Base-by-base conservation (phyloP, 2,329 filamentous ascomycete genomes). In the Blastomyces emzantsi region DNA sequence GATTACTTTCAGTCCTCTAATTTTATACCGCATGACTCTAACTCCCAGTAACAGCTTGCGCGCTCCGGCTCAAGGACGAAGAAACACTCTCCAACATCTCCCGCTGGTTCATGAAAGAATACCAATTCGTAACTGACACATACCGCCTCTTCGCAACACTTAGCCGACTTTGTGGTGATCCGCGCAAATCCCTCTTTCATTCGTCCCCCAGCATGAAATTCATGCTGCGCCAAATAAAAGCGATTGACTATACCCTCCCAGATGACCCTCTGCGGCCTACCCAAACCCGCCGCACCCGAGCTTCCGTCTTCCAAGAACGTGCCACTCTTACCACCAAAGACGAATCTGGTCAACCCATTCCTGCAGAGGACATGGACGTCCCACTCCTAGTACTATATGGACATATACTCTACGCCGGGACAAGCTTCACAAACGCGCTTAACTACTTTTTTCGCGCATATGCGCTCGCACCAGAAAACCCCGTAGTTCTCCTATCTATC, bases 211-310 rank as follows among this genome's bases (percentile, higher is more conserved):
- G 88, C 25, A 92, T 96, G 75, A 97, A 97, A 74, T 96, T 90
- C 72, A 87, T 97, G 70, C 81, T 97, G 64, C 87, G 94, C 4
- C 91, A 96, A 76, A 90, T 99, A 76, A 95, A 96, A 74, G 86
- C 87, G 3, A 90, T 96, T 79, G 94, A 99, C 74, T 88, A 84
- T 66, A 80, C 89, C 2, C 79, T 88, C 55, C 79, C 76, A 2
- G 78, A 80, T 2, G 79, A 83, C 17, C 77, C 81, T 17, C 77
- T 81, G 33, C 64, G 67, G 6, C 66, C 69, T 57, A 69, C 66
- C 47, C 68, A 64, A 17, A 67, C 62, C 52, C 62, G 68, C 61
- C 62, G 70, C 51, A 68, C 77, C 22, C 79, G 82, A 17, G 69
- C 78, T 60, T 76, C 74, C 33, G 70, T 77, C 33, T 78, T 76